Evolutionary conservation across 1,139 yeast species (phyloP), one percentile per base, ranked within the genome.

Genomic region (Candida pseudoviswanathii): DNA sequence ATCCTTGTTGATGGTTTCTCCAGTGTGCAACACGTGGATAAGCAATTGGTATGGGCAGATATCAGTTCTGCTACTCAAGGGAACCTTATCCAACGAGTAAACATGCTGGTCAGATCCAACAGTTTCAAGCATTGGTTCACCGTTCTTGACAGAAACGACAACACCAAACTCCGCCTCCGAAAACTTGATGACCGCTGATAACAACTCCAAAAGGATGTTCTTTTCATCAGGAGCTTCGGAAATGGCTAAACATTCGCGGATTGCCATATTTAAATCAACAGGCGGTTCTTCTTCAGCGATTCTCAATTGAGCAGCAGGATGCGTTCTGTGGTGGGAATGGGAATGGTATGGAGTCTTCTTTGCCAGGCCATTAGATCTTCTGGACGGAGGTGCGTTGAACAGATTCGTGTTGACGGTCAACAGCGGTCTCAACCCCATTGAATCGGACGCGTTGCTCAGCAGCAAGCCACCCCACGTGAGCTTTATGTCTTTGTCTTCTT

Each of bases 101-200:
- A 75, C 67, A 36, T 72, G 73, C 51, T 66, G 68, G 3, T 69
- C 57, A 2, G 79, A 67, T 2, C 79, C 81, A 32, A 79, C 69
- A 1, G 82, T 81, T 41, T 67, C 75, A 38, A 80, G 67, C 44
- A 64, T 59, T 2, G 71, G 68, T 27, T 74, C 81, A 16, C 62
- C 67, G 22, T 65, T 64, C 8, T 70, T 71, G 31, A 66, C 57
- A 16, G 77, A 61, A 3, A 77, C 68, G 32, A 78, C 71, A 1
- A 71, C 78, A 3, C 82, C 80, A 58, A 75, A 70, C 43, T 76
- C 81, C 1, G 77, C 81, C 3, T 68, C 76, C 2, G 78, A 61
- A 41, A 77, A 71, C 45, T 62, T 55, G 37, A 78, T 67, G 2
- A 79, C 67, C 51, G 77, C 74, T 47, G 71, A 69, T 1, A 80